Evolutionary conservation across 2,329 filamentous ascomycete species (phyloP).

Genomic region (Thelonectria olida): DNA sequence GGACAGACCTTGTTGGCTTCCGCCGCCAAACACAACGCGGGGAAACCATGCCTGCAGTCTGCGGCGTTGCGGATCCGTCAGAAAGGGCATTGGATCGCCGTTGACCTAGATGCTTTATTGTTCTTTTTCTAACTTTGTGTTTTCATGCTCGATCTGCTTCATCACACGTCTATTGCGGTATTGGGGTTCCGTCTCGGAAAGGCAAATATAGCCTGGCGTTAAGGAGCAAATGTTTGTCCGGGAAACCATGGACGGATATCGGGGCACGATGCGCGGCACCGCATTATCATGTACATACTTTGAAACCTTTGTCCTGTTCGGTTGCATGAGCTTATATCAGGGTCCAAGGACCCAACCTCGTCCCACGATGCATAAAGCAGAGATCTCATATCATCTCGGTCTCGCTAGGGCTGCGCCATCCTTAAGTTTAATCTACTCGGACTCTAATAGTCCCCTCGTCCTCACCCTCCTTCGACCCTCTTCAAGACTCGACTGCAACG

Average conservation of each 20-base stretch:
- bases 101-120: too few relatives aligned
- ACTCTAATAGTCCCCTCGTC: background rate
- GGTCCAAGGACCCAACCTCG: background rate
- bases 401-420: background rate
- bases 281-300: too few relatives aligned
- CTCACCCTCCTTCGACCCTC: background rate
- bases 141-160: too few relatives aligned
- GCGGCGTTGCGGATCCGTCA: background rate
- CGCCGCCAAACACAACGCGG: background rate
- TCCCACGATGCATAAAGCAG: background rate
- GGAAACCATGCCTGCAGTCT: background rate
- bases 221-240: constrained; percentile 6
- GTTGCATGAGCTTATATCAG: constrained; percentile 8
- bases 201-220: constrained; percentile 25
- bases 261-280: background rate
- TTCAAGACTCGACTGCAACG: background rate
- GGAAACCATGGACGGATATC: background rate
- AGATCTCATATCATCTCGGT: background rate
- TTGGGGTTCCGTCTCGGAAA: constrained; percentile 21
- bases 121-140: background rate
- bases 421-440: constrained; percentile 3
- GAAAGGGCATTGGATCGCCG: too few relatives aligned
- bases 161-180: too few relatives aligned
- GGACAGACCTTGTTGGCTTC: background rate
- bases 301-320: background rate